Evolutionary conservation across 495 filamentous ascomycete species (phyloP), one percentile per base, ranked within the genome.

Genomic region (Evernia prunastri): DNA sequence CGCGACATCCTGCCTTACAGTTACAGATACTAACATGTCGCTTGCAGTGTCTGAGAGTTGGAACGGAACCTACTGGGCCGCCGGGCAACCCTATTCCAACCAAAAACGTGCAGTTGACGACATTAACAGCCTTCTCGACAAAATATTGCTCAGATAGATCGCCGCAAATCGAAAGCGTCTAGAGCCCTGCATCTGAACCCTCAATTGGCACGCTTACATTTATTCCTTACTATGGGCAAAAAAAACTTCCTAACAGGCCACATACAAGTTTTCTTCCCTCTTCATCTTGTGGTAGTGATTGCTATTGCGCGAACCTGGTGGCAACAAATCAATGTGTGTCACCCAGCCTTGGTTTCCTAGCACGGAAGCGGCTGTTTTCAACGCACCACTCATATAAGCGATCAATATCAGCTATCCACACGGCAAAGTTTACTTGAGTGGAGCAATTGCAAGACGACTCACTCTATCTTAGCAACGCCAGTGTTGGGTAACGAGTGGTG

Each of bases 41-140:
- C 27, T 53, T 53, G 25, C 25, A 53, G 49, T 29, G 27, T 31
- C 49, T 53, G 25, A 10, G 25, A 31, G 25, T 18, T 15, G 10
- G 49, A 1, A 53, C 18, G 25, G 25, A 53, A 29, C 45, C n/a
- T 49, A 23, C 45, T 49, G n/a, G 23, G 8, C 23, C 25, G n/a
- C 45, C 10, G 45, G 45, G 25, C n/a, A 25, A 11, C 45, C 20
- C 23, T 49, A 10, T 49, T 23, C 49, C 49, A 31, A 53, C 1
- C 49, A 31, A 53, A 53, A 53, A 27, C 49, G 49, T 53, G 12
- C 49, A 17, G 25, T 53, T 53, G 49, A 31, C 15, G 49, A 53
- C 49, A 12, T 53, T 25, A 53, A n/a, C 27, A 53, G 13, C 25
- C 25, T 53, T 18, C 25, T 53, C 49, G 25, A 29, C 6, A 53